Conservation (phyloP, 768 basidiomycete species). For the Leucogyrophana mollusca region DNA sequence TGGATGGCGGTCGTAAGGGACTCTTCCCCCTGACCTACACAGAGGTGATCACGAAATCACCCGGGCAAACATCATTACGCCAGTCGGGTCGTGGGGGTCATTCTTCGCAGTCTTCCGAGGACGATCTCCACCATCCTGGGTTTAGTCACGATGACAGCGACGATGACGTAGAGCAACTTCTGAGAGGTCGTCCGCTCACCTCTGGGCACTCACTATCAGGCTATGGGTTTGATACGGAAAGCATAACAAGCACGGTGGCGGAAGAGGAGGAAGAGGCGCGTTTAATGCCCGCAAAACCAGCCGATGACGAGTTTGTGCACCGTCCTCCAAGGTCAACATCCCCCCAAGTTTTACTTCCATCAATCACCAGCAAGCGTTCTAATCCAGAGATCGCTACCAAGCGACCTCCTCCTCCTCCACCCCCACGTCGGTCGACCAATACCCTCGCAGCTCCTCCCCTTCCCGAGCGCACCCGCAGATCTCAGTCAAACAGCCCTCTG, state of each 20-base stretch:
- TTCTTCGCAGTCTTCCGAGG: not conserved
- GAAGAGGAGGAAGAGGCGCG: constrained; percentile 45
- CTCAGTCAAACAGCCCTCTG: constrained; percentile 18
- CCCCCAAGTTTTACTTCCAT: constrained; percentile 9
- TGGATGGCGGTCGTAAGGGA: constrained; percentile 61
- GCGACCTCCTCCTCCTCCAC: constrained; percentile 64
- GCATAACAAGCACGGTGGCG: constrained; percentile 39
- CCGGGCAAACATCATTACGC: not conserved
- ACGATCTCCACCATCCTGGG: not conserved
- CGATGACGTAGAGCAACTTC: constrained; percentile 13
- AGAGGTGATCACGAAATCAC: constrained; percentile 35
- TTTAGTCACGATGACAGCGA: constrained; percentile 18
- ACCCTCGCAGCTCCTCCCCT: constrained; percentile 40
- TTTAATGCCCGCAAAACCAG: constrained; percentile 26
- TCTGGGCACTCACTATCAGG: constrained; percentile 27
- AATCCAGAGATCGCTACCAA: constrained; percentile 30
- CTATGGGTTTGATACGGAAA: constrained; percentile 33
- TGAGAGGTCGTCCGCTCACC: constrained; percentile 17
- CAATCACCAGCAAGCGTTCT: constrained; percentile 22
- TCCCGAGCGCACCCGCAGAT: constrained; percentile 39
- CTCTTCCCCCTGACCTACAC: constrained; percentile 82
- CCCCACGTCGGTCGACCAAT: constrained; percentile 48
- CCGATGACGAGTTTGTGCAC: constrained; percentile 21
- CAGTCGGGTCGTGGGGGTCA: constrained; percentile 24
- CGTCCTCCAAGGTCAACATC: constrained; percentile 14